Evolutionary conservation across 257 asterid genomes (phyloP).

Genomic region (Rauvolfia tetraphylla): DNA sequence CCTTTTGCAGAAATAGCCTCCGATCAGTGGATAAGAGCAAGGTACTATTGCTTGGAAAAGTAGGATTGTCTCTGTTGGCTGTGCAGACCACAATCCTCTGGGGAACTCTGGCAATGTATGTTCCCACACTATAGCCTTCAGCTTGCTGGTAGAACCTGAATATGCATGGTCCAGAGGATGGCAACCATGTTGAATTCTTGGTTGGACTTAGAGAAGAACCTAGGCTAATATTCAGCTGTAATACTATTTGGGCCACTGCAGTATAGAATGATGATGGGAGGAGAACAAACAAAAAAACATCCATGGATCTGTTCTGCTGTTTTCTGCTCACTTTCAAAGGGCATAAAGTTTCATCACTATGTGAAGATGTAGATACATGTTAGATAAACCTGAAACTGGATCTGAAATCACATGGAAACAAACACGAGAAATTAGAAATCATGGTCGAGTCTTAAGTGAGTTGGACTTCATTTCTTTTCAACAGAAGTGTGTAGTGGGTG

Average conservation of each 20-base stretch:
- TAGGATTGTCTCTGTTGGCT: slow-evolving; percentile 26
- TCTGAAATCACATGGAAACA: background rate
- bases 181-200: slow-evolving; percentile 21
- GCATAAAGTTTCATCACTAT: too few species aligned
- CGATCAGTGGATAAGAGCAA: slow-evolving; percentile 29
- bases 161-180: slow-evolving; percentile 30
- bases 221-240: background rate
- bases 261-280: too few species aligned
- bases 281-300: too few species aligned
- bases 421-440: background rate
- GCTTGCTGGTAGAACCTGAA: slow-evolving; percentile 33
- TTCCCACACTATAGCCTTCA: slow-evolving; percentile 18
- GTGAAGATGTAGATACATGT: background rate
- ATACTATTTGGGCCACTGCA: too few species aligned
- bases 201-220: slow-evolving; percentile 45
- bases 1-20: slow-evolving; percentile 29
- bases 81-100: slow-evolving; percentile 31
- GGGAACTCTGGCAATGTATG: slow-evolving; percentile 11
- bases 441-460: background rate
- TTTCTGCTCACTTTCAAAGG: too few species aligned
- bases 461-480: background rate
- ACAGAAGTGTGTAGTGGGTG: background rate
- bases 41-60: slow-evolving; percentile 14
- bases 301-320: background rate
- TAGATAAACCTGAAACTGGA: background rate